Evolutionary conservation across 129 eudicot species (phyloP).

Genomic region (Artemisia annua): DNA sequence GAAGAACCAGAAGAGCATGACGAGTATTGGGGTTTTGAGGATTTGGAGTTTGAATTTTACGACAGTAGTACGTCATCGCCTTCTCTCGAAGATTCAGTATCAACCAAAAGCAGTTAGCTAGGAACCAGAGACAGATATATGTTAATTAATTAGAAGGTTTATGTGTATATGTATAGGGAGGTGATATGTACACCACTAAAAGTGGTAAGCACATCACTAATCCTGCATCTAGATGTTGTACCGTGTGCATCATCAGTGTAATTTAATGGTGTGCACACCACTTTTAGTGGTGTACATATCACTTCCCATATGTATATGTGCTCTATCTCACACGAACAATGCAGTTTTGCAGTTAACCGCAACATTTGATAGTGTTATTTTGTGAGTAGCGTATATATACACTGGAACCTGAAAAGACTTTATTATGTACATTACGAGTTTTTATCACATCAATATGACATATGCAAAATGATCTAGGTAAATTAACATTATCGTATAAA

Average conservation of each 20-base stretch:
- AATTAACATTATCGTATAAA: background rate
- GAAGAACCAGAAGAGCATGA: conserved; percentile 65
- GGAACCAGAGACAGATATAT: background rate
- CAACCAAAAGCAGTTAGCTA: conserved; percentile 42
- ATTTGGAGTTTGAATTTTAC: conserved; percentile 66
- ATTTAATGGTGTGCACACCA: too few species aligned
- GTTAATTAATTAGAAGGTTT: conserved; percentile 21
- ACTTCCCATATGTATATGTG: too few species aligned
- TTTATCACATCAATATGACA: conserved; percentile 7
- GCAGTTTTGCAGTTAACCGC: background rate
- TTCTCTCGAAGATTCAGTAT: conserved; percentile 47
- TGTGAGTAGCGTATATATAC: conserved; percentile 23
- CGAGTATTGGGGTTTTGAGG: conserved; percentile 85
- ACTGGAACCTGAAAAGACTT: conserved; percentile 12
- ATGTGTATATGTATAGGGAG: conserved; percentile 30
- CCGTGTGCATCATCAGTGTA: too few species aligned
- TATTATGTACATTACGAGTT: conserved; percentile 16
- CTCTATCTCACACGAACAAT: conserved; percentile 25
- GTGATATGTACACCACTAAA: too few species aligned
- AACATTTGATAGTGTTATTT: background rate
- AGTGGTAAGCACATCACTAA: too few species aligned
- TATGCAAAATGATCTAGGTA: conserved; percentile 17
- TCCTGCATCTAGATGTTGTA: too few species aligned
- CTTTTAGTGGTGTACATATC: too few species aligned
- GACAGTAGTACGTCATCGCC: conserved; percentile 54